Evolutionary conservation across 2,329 filamentous ascomycete species (phyloP).

Genomic region (Orbilia javanica): DNA sequence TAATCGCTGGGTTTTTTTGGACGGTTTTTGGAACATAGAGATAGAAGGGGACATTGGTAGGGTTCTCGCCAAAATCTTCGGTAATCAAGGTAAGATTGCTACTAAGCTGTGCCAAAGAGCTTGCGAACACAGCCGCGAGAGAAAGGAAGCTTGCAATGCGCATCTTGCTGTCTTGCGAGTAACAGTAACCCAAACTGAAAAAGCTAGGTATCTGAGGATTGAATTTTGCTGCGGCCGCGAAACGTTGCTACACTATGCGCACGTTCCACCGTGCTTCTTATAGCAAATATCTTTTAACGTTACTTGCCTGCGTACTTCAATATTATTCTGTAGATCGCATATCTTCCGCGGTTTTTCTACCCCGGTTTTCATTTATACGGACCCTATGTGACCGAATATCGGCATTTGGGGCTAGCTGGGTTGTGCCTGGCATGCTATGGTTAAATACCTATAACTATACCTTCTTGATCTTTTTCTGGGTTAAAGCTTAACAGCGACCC

Average conservation of each 20-base stretch:
- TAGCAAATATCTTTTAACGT: neutral
- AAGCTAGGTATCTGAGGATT: too few species aligned
- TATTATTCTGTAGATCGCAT: neutral
- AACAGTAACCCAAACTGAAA: too few species aligned
- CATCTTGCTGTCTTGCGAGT: slow-evolving; percentile 5
- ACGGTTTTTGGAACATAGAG: slow-evolving; percentile 38
- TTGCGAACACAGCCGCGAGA: slow-evolving; percentile 11
- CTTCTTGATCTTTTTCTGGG: neutral
- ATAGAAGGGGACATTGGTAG: slow-evolving; percentile 39
- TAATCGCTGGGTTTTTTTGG: slow-evolving; percentile 9
- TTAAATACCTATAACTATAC: neutral
- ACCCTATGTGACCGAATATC: slow-evolving; percentile 12
- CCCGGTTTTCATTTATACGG: neutral
- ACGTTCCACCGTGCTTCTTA: neutral
- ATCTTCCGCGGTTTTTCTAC: neutral
- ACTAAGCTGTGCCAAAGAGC: slow-evolving; percentile 21
- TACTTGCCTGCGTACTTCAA: neutral
- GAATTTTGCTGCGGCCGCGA: neutral
- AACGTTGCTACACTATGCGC: neutral
- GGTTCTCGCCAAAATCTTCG: slow-evolving; percentile 50
- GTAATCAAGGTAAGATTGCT: slow-evolving; percentile 41
- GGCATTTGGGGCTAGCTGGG: neutral
- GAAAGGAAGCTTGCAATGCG: slow-evolving; percentile 24
- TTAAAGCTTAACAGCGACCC: too few species aligned
- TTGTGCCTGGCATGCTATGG: neutral